phyloP scores from a whole-genome alignment of 2,329 filamentous ascomycete genomes.

The Tothia fuscella region DNA sequence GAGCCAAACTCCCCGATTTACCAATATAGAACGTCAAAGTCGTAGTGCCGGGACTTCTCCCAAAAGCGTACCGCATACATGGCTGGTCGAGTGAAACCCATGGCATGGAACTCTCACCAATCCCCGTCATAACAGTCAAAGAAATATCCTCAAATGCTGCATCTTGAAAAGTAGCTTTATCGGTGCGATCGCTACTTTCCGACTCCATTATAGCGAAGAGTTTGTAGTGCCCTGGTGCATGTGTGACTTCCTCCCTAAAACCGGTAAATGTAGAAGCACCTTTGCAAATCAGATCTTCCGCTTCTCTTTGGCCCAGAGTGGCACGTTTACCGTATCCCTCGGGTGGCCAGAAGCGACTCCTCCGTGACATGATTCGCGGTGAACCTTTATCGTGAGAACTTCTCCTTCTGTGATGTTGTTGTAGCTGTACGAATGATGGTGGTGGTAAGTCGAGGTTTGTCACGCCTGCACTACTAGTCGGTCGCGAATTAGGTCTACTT shows the following conservation, averaged over 20 bases:
- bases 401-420: constrained; percentile 6
- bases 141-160: constrained; percentile 26
- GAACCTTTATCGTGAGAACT: neutral
- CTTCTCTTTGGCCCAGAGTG: constrained; percentile 20
- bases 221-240: constrained; percentile 25
- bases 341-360: constrained; percentile 25
- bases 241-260: constrained; percentile 24
- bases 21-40: constrained; percentile 60
- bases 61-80: constrained; percentile 56
- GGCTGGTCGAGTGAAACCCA: constrained; percentile 68
- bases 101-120: constrained; percentile 31
- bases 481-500: constrained; percentile 6
- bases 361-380: neutral
- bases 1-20: constrained; percentile 44
- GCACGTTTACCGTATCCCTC: constrained; percentile 24
- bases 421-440: constrained; percentile 5
- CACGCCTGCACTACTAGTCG: neutral
- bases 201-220: constrained; percentile 30
- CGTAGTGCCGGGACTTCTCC: constrained; percentile 54
- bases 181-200: constrained; percentile 26
- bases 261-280: constrained; percentile 30
- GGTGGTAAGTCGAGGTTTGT: neutral
- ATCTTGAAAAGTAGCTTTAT: constrained; percentile 24
- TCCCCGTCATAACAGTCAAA: constrained; percentile 24
- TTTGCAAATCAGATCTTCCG: constrained; percentile 26